Conservation (phyloP, 345 rosid species). For the Kandelia obovata region DNA sequence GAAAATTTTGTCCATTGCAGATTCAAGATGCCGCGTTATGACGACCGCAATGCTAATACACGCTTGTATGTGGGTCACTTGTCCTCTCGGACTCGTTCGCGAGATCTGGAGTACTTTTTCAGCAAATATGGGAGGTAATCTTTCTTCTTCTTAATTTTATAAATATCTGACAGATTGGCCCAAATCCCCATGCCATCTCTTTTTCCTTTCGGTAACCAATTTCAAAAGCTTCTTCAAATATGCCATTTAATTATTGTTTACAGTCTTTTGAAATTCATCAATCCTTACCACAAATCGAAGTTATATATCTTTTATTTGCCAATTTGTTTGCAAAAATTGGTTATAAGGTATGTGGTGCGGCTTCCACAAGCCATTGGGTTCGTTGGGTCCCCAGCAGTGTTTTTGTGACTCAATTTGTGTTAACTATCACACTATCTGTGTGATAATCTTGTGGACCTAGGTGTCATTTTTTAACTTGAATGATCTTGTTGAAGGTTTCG, state of each 20-base stretch:
- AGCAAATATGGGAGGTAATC: conserved; percentile 74
- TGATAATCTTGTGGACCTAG: conserved; percentile 40
- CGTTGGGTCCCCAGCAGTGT: conserved; percentile 15
- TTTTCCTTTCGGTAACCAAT: neutral
- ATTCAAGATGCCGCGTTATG: conserved; percentile 66
- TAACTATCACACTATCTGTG: conserved; percentile 27
- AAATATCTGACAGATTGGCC: neutral
- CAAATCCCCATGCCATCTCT: neutral
- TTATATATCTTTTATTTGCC: neutral
- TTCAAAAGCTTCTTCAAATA: neutral
- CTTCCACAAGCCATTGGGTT: conserved; percentile 11
- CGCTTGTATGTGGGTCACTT: conserved; percentile 77
- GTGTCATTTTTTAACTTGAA: conserved; percentile 58
- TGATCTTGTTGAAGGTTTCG: conserved; percentile 99
- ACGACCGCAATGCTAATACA: conserved; percentile 58
- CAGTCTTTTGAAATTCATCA: neutral
- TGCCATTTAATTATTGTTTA: neutral
- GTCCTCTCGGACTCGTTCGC: conserved; percentile 58
- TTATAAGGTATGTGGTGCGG: conserved; percentile 2
- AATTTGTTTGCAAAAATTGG: neutral
- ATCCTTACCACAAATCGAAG: neutral
- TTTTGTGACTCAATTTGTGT: conserved; percentile 33
- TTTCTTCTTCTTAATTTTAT: neutral
- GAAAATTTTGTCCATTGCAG: conserved; percentile 16
- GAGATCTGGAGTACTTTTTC: conserved; percentile 68